Base-by-base conservation (phyloP, 2,329 filamentous ascomycete genomes). In the Lecanicillium sp. region DNA sequence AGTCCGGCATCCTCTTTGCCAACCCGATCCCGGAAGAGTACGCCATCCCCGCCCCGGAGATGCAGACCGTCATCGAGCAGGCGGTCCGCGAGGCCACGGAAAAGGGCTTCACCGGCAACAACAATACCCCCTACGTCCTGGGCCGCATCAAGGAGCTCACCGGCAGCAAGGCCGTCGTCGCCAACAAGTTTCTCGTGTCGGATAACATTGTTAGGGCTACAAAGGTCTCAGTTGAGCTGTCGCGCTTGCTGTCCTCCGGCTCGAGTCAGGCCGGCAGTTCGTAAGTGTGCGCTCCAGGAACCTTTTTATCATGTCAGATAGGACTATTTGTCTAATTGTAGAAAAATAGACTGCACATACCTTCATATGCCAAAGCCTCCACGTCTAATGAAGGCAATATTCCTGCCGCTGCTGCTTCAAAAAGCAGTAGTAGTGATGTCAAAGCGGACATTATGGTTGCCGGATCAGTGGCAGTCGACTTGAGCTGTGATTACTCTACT, bases 391-490 rank as follows among this genome's bases (percentile, higher is more conserved):
- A 25, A 25, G 11, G 22, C 22, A 7, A 6, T 25, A 25, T 11
- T 25, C 22, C 22, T 25, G 11, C 22, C 11, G 22, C 22, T 25
- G 22, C 22, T 25, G 22, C 22, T 25, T 25, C 22, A 7, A 11
- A 25, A 25, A 25, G 11, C 22, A 25, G 22, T 25, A 7, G 7
- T 25, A 25, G 7, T 25, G 22, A 41, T 39, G 34, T 42, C 45
- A 44, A 57, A 45, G 66, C 71, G 37, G 80, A 89, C 47, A 72
- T 96, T n/a, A 65, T 96, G 19, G 87, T 96, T 31, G 86, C 88
- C 37, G 90, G 89, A n/a, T 87, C 87, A 11, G 75, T 97, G 20
- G 90, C 90, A 13, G 71, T 95, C 45, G 90, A 97, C 59, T 69
- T 92, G 27, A 84, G 81, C 47, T 96, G 90, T 66, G 84, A 96